Evolutionary conservation across 352 stramenopile genomes (phyloP).

Genomic region (Pythium myriotylum): DNA sequence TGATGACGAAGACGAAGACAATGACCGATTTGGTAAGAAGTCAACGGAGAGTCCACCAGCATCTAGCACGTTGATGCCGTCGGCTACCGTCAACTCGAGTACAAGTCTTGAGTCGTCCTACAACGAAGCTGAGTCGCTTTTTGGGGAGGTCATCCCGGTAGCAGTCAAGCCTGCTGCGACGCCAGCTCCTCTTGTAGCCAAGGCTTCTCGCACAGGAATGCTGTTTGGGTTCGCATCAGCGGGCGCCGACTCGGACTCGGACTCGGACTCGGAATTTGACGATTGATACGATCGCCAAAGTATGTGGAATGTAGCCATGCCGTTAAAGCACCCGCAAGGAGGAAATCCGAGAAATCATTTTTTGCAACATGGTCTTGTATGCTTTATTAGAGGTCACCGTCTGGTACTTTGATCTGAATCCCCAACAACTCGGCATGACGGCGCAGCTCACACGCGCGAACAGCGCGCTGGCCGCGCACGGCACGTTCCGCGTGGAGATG

Average conservation of each 20-base stretch:
- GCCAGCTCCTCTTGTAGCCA: not conserved
- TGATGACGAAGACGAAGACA: constrained; percentile 14
- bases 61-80: not conserved
- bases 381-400: not conserved
- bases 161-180: not conserved
- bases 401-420: constrained; percentile 4
- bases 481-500: constrained; percentile 72
- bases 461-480: constrained; percentile 38
- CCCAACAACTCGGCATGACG: constrained; percentile 16
- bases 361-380: not conserved
- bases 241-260: constrained; percentile 43
- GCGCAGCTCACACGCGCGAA: constrained; percentile 18
- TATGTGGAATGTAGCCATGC: constrained; percentile 28
- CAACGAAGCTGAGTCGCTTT: constrained; percentile 47
- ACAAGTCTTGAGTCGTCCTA: constrained; percentile 4
- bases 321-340: not conserved
- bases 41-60: not conserved
- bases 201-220: constrained; percentile 30
- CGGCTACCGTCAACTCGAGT: not conserved
- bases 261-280: constrained; percentile 59
- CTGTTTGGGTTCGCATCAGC: constrained; percentile 64
- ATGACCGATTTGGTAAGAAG: not conserved
- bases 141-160: constrained; percentile 40
- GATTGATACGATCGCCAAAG: constrained; percentile 37
- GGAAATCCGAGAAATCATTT: constrained; percentile 11